Conservation (phyloP, 2,329 filamentous ascomycete genomes). For the Aquanectria penicillioides region DNA sequence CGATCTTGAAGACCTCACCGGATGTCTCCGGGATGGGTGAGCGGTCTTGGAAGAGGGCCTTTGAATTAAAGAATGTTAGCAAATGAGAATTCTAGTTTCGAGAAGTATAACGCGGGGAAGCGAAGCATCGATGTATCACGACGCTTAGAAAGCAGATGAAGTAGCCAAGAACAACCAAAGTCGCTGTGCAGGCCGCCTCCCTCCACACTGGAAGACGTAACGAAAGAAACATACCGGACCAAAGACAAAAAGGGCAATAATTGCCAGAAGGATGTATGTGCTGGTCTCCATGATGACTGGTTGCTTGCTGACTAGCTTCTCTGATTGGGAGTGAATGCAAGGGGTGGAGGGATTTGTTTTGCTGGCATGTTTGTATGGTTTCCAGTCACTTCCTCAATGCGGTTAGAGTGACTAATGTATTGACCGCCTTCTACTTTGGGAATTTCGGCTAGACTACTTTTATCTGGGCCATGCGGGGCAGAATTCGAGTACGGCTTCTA, state of each 20-base stretch:
- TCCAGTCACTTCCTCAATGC: background rate
- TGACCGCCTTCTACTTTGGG: background rate
- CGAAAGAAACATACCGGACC: constrained; percentile 19
- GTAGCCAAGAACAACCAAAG: background rate
- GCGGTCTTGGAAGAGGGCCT: constrained; percentile 33
- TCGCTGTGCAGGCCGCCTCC: too few relatives aligned
- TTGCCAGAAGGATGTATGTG: constrained; percentile 31
- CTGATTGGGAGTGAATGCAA: background rate
- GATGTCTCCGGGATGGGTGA: constrained; percentile 53
- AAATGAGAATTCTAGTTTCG: background rate
- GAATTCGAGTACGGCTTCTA: too few relatives aligned
- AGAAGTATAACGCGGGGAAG: background rate
- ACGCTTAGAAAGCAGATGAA: background rate
- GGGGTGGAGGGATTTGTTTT: constrained; percentile 4
- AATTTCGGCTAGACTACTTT: too few relatives aligned
- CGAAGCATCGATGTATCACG: too few relatives aligned
- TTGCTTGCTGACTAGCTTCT: background rate
- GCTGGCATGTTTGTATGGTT: too few relatives aligned
- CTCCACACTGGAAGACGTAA: background rate
- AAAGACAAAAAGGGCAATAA: constrained; percentile 29
- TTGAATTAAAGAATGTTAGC: constrained; percentile 8
- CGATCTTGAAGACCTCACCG: constrained; percentile 48
- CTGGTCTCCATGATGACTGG: constrained; percentile 30
- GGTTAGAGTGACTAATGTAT: background rate
- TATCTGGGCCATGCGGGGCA: too few relatives aligned